Conservation (phyloP, 306 rosid species). For the Dryas drummondii region DNA sequence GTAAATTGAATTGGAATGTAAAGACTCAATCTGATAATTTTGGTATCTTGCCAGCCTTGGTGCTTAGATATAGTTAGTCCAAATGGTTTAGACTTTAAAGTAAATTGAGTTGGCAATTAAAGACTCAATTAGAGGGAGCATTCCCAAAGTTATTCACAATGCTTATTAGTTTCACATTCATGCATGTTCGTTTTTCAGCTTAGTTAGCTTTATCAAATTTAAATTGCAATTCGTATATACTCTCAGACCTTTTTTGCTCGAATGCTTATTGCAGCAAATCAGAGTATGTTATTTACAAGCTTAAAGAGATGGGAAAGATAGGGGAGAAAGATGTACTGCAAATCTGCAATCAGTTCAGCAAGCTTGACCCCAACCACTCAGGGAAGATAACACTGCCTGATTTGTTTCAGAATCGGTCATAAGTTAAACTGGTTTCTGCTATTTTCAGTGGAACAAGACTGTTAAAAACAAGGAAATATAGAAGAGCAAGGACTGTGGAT, state of each 20-base stretch:
- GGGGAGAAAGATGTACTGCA: constrained; percentile 60
- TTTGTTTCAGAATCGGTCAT: constrained; percentile 38
- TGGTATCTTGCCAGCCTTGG: no score
- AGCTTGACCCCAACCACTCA: constrained; percentile 61
- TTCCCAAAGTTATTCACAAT: not conserved
- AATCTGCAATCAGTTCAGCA: constrained; percentile 65
- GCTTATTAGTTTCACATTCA: no score
- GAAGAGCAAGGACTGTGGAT: not conserved
- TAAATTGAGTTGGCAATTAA: not conserved
- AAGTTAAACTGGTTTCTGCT: not conserved
- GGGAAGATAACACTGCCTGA: constrained; percentile 81
- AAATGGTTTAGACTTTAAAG: not conserved
- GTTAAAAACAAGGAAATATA: not conserved
- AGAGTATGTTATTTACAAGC: constrained; percentile 75
- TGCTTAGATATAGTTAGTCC: no score
- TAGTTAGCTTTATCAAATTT: not conserved
- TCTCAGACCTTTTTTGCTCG: not conserved
- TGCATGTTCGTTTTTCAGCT: not conserved
- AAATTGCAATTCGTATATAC: constrained; percentile 1
- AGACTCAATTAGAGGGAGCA: not conserved
- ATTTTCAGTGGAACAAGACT: not conserved
- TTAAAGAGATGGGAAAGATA: constrained; percentile 90
- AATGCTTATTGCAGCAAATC: constrained; percentile 56
- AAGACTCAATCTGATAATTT: not conserved
- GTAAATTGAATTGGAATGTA: not conserved